These are phyloP conservation scores for Trichomonascaceae sp. DNA, from an alignment of 1,139 yeast genomes.

Conservation along the genomic window DNA sequence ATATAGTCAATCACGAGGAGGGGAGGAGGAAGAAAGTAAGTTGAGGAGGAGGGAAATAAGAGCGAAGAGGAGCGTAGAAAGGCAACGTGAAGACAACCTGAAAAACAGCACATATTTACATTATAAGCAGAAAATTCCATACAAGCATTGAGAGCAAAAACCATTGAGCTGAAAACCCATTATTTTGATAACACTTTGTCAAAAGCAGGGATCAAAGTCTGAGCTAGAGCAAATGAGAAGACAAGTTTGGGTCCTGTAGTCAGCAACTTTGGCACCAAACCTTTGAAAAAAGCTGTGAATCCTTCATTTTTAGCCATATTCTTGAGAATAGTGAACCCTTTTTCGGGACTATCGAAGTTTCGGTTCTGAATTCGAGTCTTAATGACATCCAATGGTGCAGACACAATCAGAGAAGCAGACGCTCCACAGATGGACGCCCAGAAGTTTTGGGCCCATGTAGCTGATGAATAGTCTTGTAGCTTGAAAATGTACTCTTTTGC, in stretches of 20 bases:
- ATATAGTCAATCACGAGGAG: neutral
- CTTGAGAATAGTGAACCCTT: conserved; percentile 86
- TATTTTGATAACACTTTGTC: conserved; percentile 46
- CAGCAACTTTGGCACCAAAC: conserved; percentile 89
- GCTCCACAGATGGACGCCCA: conserved; percentile 98
- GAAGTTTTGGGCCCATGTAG: conserved; percentile 94
- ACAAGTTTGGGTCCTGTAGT: conserved; percentile 98
- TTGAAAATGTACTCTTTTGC: conserved; percentile 95
- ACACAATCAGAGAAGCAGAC: conserved; percentile 89
- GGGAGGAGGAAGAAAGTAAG: neutral
- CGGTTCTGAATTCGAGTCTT: conserved; percentile 97
- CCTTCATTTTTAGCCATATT: conserved; percentile 86
- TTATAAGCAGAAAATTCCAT: neutral
- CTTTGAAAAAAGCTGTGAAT: conserved; percentile 86
- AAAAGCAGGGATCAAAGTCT: conserved; percentile 91
- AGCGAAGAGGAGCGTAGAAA: neutral
- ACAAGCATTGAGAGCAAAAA: neutral
- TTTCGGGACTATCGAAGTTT: conserved; percentile 91
- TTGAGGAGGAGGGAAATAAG: neutral
- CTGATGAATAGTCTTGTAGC: conserved; percentile 75
- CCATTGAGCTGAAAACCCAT: neutral
- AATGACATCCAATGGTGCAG: conserved; percentile 97
- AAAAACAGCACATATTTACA: conserved; percentile 3
- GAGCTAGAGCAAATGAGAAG: conserved; percentile 94
- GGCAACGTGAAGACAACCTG: neutral